Evolutionary conservation across 768 basidiomycete species (phyloP).

Genomic region (Galerina sulciceps): DNA sequence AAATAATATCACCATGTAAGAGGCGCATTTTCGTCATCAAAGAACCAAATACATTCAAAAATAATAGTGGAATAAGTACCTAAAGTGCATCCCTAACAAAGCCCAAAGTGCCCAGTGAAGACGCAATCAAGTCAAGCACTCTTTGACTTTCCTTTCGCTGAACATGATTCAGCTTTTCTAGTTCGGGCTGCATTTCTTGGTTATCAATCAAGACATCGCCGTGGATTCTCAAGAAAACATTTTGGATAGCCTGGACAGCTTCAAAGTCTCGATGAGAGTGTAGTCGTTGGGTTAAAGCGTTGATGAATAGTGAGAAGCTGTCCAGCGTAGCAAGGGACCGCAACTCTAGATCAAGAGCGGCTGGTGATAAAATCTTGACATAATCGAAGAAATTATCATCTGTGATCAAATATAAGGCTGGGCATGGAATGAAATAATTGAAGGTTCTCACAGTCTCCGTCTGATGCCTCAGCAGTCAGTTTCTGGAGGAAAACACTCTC

Average conservation of each 20-base stretch:
- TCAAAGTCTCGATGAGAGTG: constrained; percentile 89
- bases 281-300: constrained; percentile 74
- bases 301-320: constrained; percentile 69
- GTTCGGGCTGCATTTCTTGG: constrained; percentile 57
- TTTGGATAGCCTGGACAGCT: constrained; percentile 87
- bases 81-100: constrained; percentile 76
- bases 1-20: too few relatives aligned
- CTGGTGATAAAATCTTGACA: constrained; percentile 86
- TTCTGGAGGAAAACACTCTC: constrained; percentile 77
- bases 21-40: background rate
- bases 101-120: constrained; percentile 73
- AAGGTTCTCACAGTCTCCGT: constrained; percentile 68
- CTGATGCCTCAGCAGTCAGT: constrained; percentile 55
- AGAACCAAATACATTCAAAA: background rate
- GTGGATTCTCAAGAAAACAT: constrained; percentile 84
- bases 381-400: constrained; percentile 86
- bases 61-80: background rate
- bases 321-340: constrained; percentile 74
- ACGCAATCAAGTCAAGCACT: constrained; percentile 74
- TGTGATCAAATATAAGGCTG: constrained; percentile 27
- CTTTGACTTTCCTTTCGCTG: constrained; percentile 82
- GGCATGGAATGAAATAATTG: background rate
- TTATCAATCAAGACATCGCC: constrained; percentile 80
- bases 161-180: constrained; percentile 63
- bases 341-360: constrained; percentile 89